Conservation (phyloP, 2,329 filamentous ascomycete species). For the Penicillium freii region DNA sequence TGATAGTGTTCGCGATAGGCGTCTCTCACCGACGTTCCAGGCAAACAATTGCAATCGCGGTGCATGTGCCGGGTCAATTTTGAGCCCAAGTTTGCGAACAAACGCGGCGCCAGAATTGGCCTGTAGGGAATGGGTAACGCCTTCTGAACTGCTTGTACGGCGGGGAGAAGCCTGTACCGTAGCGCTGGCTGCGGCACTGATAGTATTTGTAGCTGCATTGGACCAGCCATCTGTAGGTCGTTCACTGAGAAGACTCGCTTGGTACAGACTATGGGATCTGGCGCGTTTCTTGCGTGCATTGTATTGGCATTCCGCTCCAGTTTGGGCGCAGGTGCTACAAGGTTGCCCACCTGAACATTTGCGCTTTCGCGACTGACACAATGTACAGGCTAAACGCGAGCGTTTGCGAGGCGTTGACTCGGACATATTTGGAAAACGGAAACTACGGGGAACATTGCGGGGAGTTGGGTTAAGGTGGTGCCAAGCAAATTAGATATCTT, state of each 20-base stretch:
- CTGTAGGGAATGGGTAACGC: slow-evolving; percentile 45
- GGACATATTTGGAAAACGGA: slow-evolving; percentile 22
- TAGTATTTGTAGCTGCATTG: neutral
- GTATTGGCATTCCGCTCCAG: slow-evolving; percentile 55
- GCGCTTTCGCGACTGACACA: slow-evolving; percentile 56
- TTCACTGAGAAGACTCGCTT: slow-evolving; percentile 14
- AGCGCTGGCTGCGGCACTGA: slow-evolving; percentile 1
- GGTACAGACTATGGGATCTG: slow-evolving; percentile 20
- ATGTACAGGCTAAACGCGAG: slow-evolving; percentile 49
- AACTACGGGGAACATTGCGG: slow-evolving; percentile 3
- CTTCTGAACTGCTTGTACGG: slow-evolving; percentile 2
- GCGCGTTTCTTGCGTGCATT: slow-evolving; percentile 35
- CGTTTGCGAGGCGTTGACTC: slow-evolving; percentile 37
- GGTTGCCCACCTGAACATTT: slow-evolving; percentile 56
- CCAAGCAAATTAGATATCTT: slow-evolving; percentile 6
- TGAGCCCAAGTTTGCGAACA: slow-evolving; percentile 52
- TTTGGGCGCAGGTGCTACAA: slow-evolving; percentile 54
- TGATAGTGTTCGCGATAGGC: slow-evolving; percentile 15
- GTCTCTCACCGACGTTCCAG: slow-evolving; percentile 50
- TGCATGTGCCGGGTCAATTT: slow-evolving; percentile 54
- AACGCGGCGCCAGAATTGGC: slow-evolving; percentile 60
- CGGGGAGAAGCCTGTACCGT: slow-evolving; percentile 10
- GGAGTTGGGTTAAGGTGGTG: neutral
- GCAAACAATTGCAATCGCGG: slow-evolving; percentile 56
- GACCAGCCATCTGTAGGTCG: slow-evolving; percentile 10